Evolutionary conservation across 2,329 filamentous ascomycete genomes (phyloP).

Genomic region (Magnaporthiopsis rhizophila): DNA sequence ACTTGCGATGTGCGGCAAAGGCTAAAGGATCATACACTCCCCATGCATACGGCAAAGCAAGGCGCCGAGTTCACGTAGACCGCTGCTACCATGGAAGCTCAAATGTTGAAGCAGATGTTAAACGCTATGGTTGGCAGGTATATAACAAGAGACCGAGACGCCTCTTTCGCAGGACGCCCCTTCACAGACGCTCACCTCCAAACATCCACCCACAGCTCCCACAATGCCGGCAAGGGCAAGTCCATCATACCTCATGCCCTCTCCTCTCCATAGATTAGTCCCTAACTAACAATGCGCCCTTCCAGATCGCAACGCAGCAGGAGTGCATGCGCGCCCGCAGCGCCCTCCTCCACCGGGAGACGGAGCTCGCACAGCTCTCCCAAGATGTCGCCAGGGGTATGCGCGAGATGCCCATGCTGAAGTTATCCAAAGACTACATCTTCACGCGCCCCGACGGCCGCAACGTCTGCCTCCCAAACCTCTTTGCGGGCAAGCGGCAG

Average conservation of each 20-base stretch:
- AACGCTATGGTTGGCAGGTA: background rate
- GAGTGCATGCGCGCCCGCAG: slow-evolving; percentile 2
- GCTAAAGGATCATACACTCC: background rate
- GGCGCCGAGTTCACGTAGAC: too few relatives aligned
- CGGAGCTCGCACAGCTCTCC: background rate
- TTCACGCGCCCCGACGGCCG: slow-evolving; percentile 24
- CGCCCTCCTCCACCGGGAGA: slow-evolving; percentile 1
- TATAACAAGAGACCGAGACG: background rate
- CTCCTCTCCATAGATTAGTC: too few relatives aligned
- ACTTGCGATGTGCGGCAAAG: background rate
- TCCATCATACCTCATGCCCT: background rate
- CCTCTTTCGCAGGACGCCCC: too few relatives aligned
- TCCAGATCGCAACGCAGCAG: background rate
- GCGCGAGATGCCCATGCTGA: slow-evolving; percentile 31
- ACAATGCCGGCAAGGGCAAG: background rate
- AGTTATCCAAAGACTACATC: slow-evolving; percentile 25
- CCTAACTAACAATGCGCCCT: background rate
- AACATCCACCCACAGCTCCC: too few relatives aligned
- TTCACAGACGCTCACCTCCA: background rate
- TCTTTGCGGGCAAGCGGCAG: slow-evolving; percentile 26
- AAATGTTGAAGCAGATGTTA: background rate
- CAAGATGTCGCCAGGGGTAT: slow-evolving; percentile 20
- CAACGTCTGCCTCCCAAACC: slow-evolving; percentile 18
- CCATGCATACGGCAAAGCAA: background rate
- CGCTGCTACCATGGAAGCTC: background rate